A percentile compares a stretch with the other conserved stretches of the same genome.
phyloP scores from a whole-genome alignment of 2,329 filamentous ascomycete genomes.

The Clarireedia homoeocarpa region DNA sequence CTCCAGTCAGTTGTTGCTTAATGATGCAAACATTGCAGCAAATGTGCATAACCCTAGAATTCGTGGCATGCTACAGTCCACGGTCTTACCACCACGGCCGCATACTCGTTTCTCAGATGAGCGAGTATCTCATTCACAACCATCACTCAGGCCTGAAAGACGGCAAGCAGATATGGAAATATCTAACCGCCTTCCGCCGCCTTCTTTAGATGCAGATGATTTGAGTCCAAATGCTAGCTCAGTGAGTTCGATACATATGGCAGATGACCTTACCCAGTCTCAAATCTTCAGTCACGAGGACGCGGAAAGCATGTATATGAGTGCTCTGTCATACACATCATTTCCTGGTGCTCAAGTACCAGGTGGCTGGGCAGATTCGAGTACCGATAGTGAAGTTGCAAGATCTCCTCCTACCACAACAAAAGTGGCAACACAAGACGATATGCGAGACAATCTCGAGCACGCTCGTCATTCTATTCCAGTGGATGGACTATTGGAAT shows the following conservation, averaged over 20 bases:
- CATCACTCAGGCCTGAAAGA: slow-evolving; percentile 11
- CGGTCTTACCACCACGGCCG: slow-evolving; percentile 19
- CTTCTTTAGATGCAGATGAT: neutral
- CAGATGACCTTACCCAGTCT: slow-evolving; percentile 53
- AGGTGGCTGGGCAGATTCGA: slow-evolving; percentile 22
- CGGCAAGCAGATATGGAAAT: neutral
- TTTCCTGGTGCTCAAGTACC: slow-evolving; percentile 17
- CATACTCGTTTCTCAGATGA: slow-evolving; percentile 22
- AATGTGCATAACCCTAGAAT: neutral
- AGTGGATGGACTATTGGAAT: neutral
- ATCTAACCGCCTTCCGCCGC: neutral
- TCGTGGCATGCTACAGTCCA: slow-evolving; percentile 21
- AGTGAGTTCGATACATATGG: slow-evolving; percentile 5
- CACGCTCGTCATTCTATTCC: slow-evolving; percentile 16
- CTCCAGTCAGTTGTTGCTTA: slow-evolving; percentile 22
- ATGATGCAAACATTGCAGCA: neutral
- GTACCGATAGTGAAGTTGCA: slow-evolving; percentile 13
- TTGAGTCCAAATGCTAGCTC: slow-evolving; percentile 10
- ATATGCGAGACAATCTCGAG: slow-evolving; percentile 21
- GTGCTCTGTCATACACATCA: slow-evolving; percentile 47
- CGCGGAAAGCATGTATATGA: slow-evolving; percentile 84
- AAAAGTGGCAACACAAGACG: slow-evolving; percentile 5
- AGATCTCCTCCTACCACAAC: slow-evolving; percentile 18
- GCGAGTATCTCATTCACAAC: slow-evolving; percentile 27
- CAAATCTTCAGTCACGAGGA: slow-evolving; percentile 71